Evolutionary conservation across 1,139 yeast species (phyloP), one percentile per base, ranked within the genome.

Genomic region (Eremothecium sinecaudum): DNA sequence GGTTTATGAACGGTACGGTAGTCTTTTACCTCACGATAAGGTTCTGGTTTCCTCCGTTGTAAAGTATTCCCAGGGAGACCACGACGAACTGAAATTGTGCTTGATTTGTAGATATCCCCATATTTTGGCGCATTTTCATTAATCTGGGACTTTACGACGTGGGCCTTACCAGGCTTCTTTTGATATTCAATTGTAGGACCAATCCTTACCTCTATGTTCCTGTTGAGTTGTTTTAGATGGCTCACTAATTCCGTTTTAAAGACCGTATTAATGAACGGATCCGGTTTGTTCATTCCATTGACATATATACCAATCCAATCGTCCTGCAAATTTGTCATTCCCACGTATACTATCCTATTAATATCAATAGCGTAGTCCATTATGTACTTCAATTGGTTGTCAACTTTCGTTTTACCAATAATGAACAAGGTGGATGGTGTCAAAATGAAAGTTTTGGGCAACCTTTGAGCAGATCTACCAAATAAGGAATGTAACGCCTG

Each of bases 171-270:
- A 1, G 96, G 86, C 54, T 87, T 90, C 69, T 90, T 92, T 59
- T 79, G 83, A 59, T 90, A 92, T 41, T 73, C 73, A 38, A 92
- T 71, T 0, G 82, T 72, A 4, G 82, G 72, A 2, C 79, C 92
- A 45, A 92, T 71, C 33, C 70, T 71, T 31, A 92, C 69, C 5
- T 67, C 64, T 25, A 83, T 61, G 1, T 71, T 69, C 4, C 73
- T 70, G 46, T 77, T 75, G 33, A 79, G 48, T 44, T 70, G 71
- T 53, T 76, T 79, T 55, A 92, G 63, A 37, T 81, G 82, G 0
- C 95, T 77, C 1, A 82, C 64, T 34, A 92, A 64, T 56, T 92
- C 99, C 0, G 98, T 92, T 61, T 92, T 92, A 63, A 90, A 81
- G 38, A 73, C 73, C 42, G 86, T 69, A 58, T 81, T 81, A 39